Evolutionary conservation across 108 stramenopile species (phyloP), one percentile per base, ranked within the genome.

Genomic region (Poteriospumella lacustris): DNA sequence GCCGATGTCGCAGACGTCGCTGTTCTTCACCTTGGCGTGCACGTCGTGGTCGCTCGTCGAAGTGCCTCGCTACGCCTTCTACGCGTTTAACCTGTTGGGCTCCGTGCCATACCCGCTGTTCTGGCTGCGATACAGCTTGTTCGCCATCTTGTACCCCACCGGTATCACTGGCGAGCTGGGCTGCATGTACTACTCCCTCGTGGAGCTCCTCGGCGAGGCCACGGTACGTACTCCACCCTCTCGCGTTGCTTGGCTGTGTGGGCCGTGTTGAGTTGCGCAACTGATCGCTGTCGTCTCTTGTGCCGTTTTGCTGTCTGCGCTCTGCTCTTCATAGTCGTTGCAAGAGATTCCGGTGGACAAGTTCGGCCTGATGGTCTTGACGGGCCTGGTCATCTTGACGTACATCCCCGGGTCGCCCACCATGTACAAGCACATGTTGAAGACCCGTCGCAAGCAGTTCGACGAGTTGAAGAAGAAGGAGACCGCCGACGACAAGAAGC

Each of bases 1-100:
- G 43, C 86, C 89, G 2, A 76, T 75, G 0, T 91, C 94, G 43
- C 93, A 73, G 41, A 5, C 5, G 28, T 52, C 44, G 9, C 9
- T 73, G 9, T 73, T 73, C 42, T 5, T 33, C 12, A 5, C 36
- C 12, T 24, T 73, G 3, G 70, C 70, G 9, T 52, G 43, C 28
- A 3, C 41, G 3, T 89, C 90, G 26, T 95, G 94, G 96, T 76
- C 92, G 0, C 58, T 88, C 38, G 94, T 95, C 1, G 94, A 95
- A 82, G 91, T 95, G 38, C 90, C 92, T 34, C 94, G 97, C 29
- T 98, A 98, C 88, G 83, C 92, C 1, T 98, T 97, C 79, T 96
- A 96, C 82, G 82, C 93, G 12, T 68, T 87, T 28, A 95, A 94
- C 56, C 76, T 96, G 31, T 58, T 94, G 44, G 29, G 44, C 33